Conservation (phyloP, 1,139 yeast species). For the Candida tetrigidarum region DNA sequence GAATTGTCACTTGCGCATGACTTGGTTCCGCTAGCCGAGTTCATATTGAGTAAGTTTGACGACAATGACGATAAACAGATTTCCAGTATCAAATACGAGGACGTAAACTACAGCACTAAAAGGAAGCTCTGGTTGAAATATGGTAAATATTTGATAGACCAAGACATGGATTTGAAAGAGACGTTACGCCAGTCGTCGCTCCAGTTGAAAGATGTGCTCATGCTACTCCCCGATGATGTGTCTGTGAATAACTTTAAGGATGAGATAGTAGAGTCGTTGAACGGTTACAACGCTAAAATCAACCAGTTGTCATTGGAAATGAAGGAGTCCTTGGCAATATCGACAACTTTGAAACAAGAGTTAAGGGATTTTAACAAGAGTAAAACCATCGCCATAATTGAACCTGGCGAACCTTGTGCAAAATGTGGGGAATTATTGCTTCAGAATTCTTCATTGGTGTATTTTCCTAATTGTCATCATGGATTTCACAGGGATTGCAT, state of each 20-base stretch:
- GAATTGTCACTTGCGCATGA: conserved; percentile 68
- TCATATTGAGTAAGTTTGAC: conserved; percentile 32
- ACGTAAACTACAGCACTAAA: conserved; percentile 48
- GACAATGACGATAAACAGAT: conserved; percentile 27
- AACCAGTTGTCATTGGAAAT: conserved; percentile 70
- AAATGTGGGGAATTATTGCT: conserved; percentile 70
- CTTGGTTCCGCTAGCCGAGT: conserved; percentile 59
- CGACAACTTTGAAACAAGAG: conserved; percentile 63
- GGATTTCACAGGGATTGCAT: conserved; percentile 90
- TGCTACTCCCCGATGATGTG: conserved; percentile 81
- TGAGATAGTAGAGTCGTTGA: conserved; percentile 79
- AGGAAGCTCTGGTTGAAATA: conserved; percentile 78
- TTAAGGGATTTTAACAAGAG: conserved; percentile 52
- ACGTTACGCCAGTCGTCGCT: conserved; percentile 35
- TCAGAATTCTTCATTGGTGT: conserved; percentile 73
- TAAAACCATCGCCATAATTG: conserved; percentile 53
- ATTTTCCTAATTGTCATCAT: conserved; percentile 87
- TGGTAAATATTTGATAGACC: conserved; percentile 59
- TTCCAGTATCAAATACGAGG: conserved; percentile 35
- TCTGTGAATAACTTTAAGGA: conserved; percentile 83
- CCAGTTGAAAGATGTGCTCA: conserved; percentile 80
- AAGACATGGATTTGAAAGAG: conserved; percentile 26
- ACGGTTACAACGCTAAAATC: conserved; percentile 70
- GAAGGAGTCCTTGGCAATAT: conserved; percentile 70
- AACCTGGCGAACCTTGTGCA: conserved; percentile 85